Evolutionary conservation across 169 alveolate genomes (phyloP).

Genomic region (Besnoitia besnoiti): DNA sequence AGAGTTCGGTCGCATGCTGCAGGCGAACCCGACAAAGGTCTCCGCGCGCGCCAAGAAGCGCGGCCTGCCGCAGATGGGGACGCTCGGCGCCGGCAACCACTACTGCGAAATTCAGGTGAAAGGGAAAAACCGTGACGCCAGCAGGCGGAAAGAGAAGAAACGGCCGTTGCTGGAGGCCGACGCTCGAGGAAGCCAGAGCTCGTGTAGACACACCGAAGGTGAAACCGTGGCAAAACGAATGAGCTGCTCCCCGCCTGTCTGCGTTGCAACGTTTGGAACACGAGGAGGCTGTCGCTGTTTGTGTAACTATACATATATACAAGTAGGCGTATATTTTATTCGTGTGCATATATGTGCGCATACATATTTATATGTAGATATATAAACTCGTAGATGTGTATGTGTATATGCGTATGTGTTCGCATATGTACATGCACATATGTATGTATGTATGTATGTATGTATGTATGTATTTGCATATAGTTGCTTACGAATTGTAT

Average conservation of each 20-base stretch:
- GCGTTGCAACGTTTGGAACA: not conserved
- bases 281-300: not conserved
- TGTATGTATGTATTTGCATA: constrained; percentile 10
- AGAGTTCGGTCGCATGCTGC: constrained; percentile 86
- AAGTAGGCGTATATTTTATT: not conserved
- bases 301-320: not conserved
- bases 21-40: constrained; percentile 81
- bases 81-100: constrained; percentile 92
- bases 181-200: not conserved
- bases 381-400: not conserved
- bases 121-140: not conserved
- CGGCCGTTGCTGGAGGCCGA: not conserved
- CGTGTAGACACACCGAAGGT: too few species aligned
- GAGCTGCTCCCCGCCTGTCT: not conserved
- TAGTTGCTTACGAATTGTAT: not conserved
- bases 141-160: not conserved
- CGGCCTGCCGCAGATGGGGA: constrained; percentile 91
- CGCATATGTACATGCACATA: not conserved
- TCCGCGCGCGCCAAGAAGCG: constrained; percentile 86
- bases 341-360: not conserved
- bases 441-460: not conserved
- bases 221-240: not conserved
- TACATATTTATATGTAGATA: too few species aligned
- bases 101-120: constrained; percentile 89
- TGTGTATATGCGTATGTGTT: not conserved